Percentiles rank a stretch among this genome's conserved stretches.
phyloP scores from a whole-genome alignment of 768 basidiomycete genomes.

The Imleria badia region DNA sequence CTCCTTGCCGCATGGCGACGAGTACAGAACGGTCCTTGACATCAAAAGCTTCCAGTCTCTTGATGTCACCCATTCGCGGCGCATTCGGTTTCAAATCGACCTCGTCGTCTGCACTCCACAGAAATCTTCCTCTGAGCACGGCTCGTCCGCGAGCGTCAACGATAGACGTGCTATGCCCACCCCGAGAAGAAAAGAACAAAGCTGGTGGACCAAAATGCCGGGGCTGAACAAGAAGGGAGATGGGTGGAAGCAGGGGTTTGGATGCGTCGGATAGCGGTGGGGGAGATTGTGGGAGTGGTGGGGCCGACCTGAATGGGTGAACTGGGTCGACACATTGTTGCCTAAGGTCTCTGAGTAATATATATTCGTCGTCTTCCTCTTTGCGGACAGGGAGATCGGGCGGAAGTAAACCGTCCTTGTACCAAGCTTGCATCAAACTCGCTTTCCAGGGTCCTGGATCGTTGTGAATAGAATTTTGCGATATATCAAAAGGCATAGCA shows the following conservation, averaged over 20 bases:
- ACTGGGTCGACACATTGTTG: constrained; percentile 80
- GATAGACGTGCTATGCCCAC: constrained; percentile 84
- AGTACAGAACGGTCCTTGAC: constrained; percentile 72
- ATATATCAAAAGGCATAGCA: constrained; percentile 22
- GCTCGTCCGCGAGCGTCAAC: constrained; percentile 85
- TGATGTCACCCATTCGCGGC: constrained; percentile 75
- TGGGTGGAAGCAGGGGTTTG: constrained; percentile 65
- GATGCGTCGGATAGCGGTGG: constrained; percentile 34
- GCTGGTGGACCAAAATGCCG: constrained; percentile 85
- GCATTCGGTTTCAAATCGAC: constrained; percentile 35
- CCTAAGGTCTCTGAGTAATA: constrained; percentile 69
- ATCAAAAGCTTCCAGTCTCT: constrained; percentile 81
- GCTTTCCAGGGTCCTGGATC: constrained; percentile 79
- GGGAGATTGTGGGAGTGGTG: constrained; percentile 37
- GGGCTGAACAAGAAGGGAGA: constrained; percentile 77
- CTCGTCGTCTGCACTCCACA: constrained; percentile 73
- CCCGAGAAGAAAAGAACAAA: constrained; percentile 84
- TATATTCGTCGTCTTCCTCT: constrained; percentile 70
- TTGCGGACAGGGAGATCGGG: constrained; percentile 78
- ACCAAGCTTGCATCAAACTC: constrained; percentile 88
- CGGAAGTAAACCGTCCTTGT: constrained; percentile 79
- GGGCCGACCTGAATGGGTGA: constrained; percentile 62
- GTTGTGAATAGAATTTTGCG: constrained; percentile 7
- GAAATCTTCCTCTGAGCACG: constrained; percentile 75
- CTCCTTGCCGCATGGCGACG: constrained; percentile 84